phyloP scores from a whole-genome alignment of 2,329 filamentous ascomycete genomes.

The Akanthomyces lecanii region DNA sequence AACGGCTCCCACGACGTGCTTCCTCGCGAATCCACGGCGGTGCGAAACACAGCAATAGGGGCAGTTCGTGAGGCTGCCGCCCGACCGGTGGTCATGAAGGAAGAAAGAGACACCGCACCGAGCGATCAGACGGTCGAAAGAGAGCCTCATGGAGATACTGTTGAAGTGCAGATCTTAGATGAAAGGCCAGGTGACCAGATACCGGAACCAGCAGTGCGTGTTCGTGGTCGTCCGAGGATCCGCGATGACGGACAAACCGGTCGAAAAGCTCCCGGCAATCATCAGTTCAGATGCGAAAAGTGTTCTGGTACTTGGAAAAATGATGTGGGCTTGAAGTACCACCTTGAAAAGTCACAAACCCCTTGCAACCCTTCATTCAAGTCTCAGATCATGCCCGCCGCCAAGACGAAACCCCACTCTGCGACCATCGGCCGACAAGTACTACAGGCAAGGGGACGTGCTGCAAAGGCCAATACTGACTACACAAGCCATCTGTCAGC shows the following conservation, averaged over 20 bases:
- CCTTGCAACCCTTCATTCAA: conserved; percentile 47
- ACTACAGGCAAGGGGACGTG: neutral
- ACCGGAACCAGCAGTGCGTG: neutral
- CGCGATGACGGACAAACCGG: conserved; percentile 17
- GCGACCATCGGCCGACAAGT: neutral
- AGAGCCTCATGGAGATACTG: neutral
- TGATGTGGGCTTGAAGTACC: conserved; percentile 54
- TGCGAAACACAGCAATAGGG: neutral
- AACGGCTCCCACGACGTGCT: neutral
- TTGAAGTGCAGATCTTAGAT: no score
- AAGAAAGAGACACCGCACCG: neutral
- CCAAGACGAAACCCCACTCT: conserved; percentile 19
- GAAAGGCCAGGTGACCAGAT: neutral
- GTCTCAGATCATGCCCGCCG: conserved; percentile 12
- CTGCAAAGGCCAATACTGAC: neutral
- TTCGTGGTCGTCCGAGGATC: conserved; percentile 3
- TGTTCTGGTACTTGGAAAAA: conserved; percentile 56
- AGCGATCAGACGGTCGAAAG: neutral
- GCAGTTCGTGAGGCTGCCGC: neutral
- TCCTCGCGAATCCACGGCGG: neutral
- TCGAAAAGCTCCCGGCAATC: neutral
- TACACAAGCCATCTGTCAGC: neutral
- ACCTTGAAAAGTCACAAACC: conserved; percentile 50
- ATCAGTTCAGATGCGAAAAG: conserved; percentile 45
- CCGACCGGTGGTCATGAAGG: neutral